Percentiles rank a stretch among this genome's conserved stretches.
Conservation (phyloP, 2,329 filamentous ascomycete genomes). For the Falciphora oryzae region DNA sequence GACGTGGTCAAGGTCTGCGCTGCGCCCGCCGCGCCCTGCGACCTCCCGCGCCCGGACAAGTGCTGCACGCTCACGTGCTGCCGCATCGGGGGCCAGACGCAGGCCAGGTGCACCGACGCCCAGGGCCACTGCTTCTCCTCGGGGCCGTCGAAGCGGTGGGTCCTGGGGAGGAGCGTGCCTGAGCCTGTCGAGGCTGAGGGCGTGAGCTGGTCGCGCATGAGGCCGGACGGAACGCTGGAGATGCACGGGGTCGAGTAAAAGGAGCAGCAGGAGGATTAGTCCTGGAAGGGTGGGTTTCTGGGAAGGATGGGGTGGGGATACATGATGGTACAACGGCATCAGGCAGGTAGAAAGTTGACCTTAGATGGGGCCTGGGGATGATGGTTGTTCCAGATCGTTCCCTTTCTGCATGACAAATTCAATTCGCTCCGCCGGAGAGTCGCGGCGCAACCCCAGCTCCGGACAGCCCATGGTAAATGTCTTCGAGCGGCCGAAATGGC, state of each 20-base stretch:
- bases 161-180: conserved; percentile 4
- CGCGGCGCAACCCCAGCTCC: too few relatives aligned
- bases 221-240: not conserved
- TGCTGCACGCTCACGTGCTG: not conserved
- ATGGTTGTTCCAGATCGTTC: too few relatives aligned
- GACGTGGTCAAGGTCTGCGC: not conserved
- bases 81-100: not conserved
- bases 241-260: not conserved
- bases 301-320: not conserved
- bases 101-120: conserved; percentile 10
- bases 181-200: conserved; percentile 11
- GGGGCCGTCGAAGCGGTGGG: not conserved
- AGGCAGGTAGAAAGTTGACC: too few relatives aligned
- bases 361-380: too few relatives aligned
- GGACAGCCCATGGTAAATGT: too few relatives aligned
- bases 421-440: too few relatives aligned
- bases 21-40: not conserved
- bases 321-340: too few relatives aligned
- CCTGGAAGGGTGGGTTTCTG: not conserved
- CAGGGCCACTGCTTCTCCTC: not conserved
- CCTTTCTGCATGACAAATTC: too few relatives aligned
- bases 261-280: too few relatives aligned
- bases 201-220: not conserved
- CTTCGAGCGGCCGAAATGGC: too few relatives aligned
- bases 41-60: not conserved